Conservation (phyloP, 225 moss, liverwort and hornwort genomes). For the Polytrichum commune region DNA sequence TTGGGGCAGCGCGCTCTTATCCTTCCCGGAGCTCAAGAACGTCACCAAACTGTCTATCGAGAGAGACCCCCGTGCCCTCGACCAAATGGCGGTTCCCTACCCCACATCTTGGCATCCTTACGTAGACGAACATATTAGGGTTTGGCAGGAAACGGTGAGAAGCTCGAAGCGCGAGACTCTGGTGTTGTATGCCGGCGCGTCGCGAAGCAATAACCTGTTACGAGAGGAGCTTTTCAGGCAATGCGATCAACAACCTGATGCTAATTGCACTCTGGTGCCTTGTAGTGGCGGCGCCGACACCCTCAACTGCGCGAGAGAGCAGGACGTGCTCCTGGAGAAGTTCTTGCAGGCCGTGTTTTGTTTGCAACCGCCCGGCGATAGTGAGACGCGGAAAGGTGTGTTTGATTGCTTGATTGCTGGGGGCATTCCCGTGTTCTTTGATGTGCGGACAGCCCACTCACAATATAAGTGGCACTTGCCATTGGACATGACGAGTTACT, state of each 20-base stretch:
- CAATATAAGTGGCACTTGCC: conserved; percentile 61
- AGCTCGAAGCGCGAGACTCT: neutral
- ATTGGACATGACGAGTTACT: conserved; percentile 30
- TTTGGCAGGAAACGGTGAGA: conserved; percentile 9
- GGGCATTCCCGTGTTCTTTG: conserved; percentile 53
- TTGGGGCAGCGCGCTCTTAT: conserved; percentile 14
- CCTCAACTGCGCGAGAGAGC: conserved; percentile 28
- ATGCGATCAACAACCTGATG: conserved; percentile 16
- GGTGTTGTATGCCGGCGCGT: conserved; percentile 7
- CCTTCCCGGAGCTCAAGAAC: conserved; percentile 11
- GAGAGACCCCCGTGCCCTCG: neutral
- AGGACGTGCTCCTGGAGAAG: conserved; percentile 27
- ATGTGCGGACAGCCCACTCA: conserved; percentile 19
- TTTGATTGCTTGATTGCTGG: conserved; percentile 57
- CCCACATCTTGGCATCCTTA: conserved; percentile 19
- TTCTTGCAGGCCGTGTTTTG: conserved; percentile 45
- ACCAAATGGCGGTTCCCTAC: conserved; percentile 22
- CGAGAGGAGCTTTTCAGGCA: conserved; percentile 35
- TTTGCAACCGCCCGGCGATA: conserved; percentile 60
- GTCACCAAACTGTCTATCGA: conserved; percentile 14
- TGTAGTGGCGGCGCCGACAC: conserved; percentile 5
- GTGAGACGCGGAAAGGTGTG: conserved; percentile 43
- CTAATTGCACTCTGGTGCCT: conserved; percentile 23
- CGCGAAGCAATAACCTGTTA: conserved; percentile 9
- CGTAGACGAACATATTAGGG: neutral